These are phyloP conservation scores for Microcyclospora tardicrescens DNA, from an alignment of 2,329 filamentous ascomycete species.

Conservation along the genomic window DNA sequence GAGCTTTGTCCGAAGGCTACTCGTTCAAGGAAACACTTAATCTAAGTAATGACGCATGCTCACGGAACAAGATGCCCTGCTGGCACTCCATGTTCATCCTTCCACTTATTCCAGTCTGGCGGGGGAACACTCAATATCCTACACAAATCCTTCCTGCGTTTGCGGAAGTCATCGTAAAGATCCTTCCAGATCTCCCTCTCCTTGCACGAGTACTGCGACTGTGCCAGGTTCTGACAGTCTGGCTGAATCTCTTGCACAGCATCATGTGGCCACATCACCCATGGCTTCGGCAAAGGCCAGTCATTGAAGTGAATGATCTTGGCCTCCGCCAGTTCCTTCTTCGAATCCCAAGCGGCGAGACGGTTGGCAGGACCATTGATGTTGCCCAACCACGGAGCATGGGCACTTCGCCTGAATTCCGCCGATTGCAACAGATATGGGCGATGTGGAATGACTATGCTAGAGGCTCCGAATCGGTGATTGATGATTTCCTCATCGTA, in stretches of 20 bases:
- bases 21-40: too few species aligned
- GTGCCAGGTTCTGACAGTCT: slow-evolving; percentile 21
- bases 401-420: slow-evolving; percentile 46
- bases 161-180: slow-evolving; percentile 21
- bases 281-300: slow-evolving; percentile 56
- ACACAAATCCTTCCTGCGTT: slow-evolving; percentile 11
- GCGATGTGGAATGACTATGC: slow-evolving; percentile 51
- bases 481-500: slow-evolving; percentile 61
- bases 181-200: slow-evolving; percentile 31
- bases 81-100: not conserved
- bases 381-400: slow-evolving; percentile 37
- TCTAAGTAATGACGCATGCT: too few species aligned
- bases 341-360: slow-evolving; percentile 46
- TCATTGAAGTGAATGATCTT: slow-evolving; percentile 61
- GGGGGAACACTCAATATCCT: slow-evolving; percentile 9
- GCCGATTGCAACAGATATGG: slow-evolving; percentile 48
- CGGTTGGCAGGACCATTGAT: slow-evolving; percentile 3
- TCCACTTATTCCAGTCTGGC: slow-evolving; percentile 7
- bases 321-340: slow-evolving; percentile 43
- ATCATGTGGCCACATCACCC: slow-evolving; percentile 36
- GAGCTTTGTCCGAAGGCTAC: too few species aligned
- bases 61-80: too few species aligned
- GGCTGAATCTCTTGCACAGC: slow-evolving; percentile 31
- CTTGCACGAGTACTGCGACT: slow-evolving; percentile 5
- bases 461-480: slow-evolving; percentile 43